Base-by-base conservation (phyloP, 768 basidiomycete species). In the Trametes meyenii region DNA sequence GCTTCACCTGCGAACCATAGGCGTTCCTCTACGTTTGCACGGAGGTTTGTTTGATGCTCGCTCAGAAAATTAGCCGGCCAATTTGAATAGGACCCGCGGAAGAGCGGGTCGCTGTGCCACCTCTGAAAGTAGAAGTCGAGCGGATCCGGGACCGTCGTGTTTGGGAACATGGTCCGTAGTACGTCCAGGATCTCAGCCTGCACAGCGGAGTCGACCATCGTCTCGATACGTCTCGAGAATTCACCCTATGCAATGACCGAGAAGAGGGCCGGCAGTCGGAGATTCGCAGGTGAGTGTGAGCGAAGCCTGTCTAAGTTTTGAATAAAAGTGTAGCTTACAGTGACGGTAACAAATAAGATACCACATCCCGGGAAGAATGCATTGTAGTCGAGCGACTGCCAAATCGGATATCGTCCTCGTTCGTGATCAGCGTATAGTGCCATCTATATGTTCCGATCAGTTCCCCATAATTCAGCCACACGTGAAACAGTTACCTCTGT, bases 1-100 rank as follows among this genome's bases (percentile, higher is more conserved):
- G 82, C 85, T 69, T 88, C 87, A 4, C 86, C 87, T 0, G 87
- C 82, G 64, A 88, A 88, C 79, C 83, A 87, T 11, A 88, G 74
- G 12, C 77, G 75, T 38, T 74, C 69, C 12, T 74, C 74, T 11
- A 88, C 75, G 21, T 82, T 84, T 3, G 83, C 83, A 40, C 83
- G 77, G 51, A 88, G 65, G 66, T 87, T 85, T 10, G 77, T 74
- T 10, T 83, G 77, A 53, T 86, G 83, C 33, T 75, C 74, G 16
- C 76, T 77, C 12, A 82, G 71, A 63, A 87, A 87, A 3, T 84
- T 78, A 0, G 88, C 78, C 0, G 86, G 87, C 87, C 87, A 89
- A 61, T 88, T 90, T 21, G 84, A 85, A 65, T 86, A 90, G 3
- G 85, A 83, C 4, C 85, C 85, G 21, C 85, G 78, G 70, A 78